phyloP scores from a whole-genome alignment of 768 basidiomycete species.

The Suillus variegatus region DNA sequence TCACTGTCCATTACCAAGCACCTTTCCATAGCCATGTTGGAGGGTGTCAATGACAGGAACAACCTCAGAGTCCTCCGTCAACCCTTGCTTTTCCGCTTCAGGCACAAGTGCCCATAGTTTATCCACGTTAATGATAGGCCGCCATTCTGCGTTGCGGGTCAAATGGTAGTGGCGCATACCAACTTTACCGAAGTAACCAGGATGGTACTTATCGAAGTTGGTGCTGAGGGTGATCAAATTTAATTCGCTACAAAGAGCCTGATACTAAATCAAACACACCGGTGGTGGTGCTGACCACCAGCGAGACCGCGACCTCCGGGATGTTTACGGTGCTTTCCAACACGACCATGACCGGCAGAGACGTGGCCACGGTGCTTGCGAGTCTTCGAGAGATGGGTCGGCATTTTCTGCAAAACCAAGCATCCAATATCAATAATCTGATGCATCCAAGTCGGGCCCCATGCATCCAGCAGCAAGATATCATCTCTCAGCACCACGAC shows the following conservation, averaged over 20 bases:
- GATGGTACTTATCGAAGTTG: constrained; percentile 99
- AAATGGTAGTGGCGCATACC: constrained; percentile 99
- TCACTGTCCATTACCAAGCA: constrained; percentile 91
- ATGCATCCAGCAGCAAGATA: constrained; percentile 56
- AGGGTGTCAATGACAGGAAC: constrained; percentile 96
- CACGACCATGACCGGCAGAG: constrained; percentile 99
- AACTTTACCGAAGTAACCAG: constrained; percentile 99
- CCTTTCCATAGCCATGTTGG: constrained; percentile 84
- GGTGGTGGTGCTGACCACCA: constrained; percentile 99
- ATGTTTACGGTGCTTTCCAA: constrained; percentile 99
- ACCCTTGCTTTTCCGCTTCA: constrained; percentile 74
- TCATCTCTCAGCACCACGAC: constrained; percentile 16
- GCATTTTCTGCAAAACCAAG: constrained; percentile 63
- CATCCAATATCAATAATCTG: constrained; percentile 20
- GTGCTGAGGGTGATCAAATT: constrained; percentile 50
- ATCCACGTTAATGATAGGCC: constrained; percentile 98
- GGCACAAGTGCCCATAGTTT: constrained; percentile 94
- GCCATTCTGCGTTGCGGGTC: constrained; percentile 88
- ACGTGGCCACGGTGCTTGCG: constrained; percentile 99
- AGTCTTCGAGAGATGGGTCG: constrained; percentile 94
- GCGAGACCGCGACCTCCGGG: constrained; percentile 99
- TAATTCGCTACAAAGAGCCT: background rate
- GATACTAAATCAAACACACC: constrained; percentile 50
- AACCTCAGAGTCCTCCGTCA: constrained; percentile 73
- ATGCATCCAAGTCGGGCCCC: constrained; percentile 35